Evolutionary conservation across 2,329 filamentous ascomycete species (phyloP).

Genomic region (Pseudopithomyces chartarum): DNA sequence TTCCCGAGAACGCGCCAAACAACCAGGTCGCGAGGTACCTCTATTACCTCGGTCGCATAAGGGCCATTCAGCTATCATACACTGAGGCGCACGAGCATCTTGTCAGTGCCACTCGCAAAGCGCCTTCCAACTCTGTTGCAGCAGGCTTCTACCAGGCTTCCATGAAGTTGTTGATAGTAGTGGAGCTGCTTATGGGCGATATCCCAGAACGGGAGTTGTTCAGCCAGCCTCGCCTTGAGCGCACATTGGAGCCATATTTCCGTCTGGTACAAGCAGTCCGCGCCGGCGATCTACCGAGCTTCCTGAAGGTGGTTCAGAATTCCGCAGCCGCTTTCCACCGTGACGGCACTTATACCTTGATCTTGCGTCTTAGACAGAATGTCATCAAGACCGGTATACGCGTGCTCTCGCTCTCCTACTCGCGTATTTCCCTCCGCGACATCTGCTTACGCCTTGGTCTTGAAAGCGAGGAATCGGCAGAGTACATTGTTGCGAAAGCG

Average conservation of each 20-base stretch:
- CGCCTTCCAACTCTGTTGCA: slow-evolving; percentile 85
- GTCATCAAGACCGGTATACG: slow-evolving; percentile 99
- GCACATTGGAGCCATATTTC: slow-evolving; percentile 89
- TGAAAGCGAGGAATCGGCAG: slow-evolving; percentile 93
- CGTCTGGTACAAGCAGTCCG: slow-evolving; percentile 92
- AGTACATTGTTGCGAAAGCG: slow-evolving; percentile 99
- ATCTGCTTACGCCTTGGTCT: slow-evolving; percentile 95
- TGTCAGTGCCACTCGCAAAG: slow-evolving; percentile 91
- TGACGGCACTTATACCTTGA: slow-evolving; percentile 93
- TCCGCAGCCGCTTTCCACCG: slow-evolving; percentile 85
- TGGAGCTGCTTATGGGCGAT: slow-evolving; percentile 97
- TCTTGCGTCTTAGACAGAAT: slow-evolving; percentile 93
- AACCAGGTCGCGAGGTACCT: slow-evolving; percentile 97
- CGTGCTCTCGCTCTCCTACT: slow-evolving; percentile 99
- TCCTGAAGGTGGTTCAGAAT: slow-evolving; percentile 82
- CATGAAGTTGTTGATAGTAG: slow-evolving; percentile 93
- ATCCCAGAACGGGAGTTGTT: slow-evolving; percentile 96
- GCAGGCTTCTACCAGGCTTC: slow-evolving; percentile 95
- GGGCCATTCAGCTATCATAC: slow-evolving; percentile 94
- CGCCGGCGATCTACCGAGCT: slow-evolving; percentile 93
- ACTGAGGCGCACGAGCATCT: slow-evolving; percentile 96
- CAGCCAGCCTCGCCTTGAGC: slow-evolving; percentile 85
- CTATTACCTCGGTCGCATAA: slow-evolving; percentile 95
- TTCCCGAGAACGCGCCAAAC: slow-evolving; percentile 91
- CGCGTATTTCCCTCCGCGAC: slow-evolving; percentile 92